Conservation (phyloP, 2,329 filamentous ascomycete genomes). For the Gaeumannomyces tritici region DNA sequence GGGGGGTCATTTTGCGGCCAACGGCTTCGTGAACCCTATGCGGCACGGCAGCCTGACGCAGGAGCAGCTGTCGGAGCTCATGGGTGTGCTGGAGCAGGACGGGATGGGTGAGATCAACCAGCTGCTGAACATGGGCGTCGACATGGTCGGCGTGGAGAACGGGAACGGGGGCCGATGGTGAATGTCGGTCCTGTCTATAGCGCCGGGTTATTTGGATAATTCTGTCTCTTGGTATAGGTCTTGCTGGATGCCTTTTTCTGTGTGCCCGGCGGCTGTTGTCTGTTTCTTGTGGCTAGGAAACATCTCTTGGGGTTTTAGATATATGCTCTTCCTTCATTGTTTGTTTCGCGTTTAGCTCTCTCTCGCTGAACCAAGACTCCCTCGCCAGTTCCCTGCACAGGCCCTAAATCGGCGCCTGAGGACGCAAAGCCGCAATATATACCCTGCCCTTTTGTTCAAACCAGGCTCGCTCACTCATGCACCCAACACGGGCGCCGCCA, state of each 20-base stretch:
- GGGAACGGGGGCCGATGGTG: neutral
- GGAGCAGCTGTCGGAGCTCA: conserved; percentile 73
- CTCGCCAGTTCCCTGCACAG: no score
- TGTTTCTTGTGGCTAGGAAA: neutral
- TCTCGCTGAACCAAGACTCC: no score
- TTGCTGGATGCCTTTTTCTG: neutral
- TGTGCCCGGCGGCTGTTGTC: neutral
- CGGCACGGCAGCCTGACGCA: conserved; percentile 64
- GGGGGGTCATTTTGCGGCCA: neutral
- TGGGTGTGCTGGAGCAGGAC: conserved; percentile 67
- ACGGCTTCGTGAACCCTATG: conserved; percentile 24
- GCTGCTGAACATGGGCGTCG: conserved; percentile 39
- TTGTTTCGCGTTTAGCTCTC: no score
- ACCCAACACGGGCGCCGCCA: no score
- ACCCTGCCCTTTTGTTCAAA: no score
- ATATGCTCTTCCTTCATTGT: no score
- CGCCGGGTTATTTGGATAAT: neutral
- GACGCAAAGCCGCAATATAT: no score
- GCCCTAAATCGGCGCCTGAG: no score
- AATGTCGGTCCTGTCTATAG: neutral
- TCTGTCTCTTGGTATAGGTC: neutral
- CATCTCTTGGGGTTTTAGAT: no score
- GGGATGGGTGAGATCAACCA: conserved; percentile 53
- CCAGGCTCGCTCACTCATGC: no score
- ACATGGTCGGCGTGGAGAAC: conserved; percentile 9